Percentiles rank a stretch among this genome's conserved stretches.
Evolutionary conservation across 2,329 filamentous ascomycete species (phyloP).

Genomic region (Claviceps africana): DNA sequence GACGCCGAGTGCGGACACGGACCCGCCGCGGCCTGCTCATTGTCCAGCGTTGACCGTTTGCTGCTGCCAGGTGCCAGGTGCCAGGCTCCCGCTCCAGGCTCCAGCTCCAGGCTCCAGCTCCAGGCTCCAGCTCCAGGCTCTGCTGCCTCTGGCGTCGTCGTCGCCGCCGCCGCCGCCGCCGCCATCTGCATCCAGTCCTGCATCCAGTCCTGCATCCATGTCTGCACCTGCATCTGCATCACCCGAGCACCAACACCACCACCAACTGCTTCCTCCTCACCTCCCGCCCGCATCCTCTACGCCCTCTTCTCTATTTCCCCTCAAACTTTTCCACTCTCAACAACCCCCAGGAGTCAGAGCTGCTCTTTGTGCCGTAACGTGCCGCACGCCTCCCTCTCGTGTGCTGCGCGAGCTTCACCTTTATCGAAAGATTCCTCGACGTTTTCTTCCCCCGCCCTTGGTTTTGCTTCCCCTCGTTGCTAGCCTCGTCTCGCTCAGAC

Average conservation of each 20-base stretch:
- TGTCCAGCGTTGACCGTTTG: not conserved
- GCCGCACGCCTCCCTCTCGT: slow-evolving; percentile 12
- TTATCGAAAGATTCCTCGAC: slow-evolving; percentile 9
- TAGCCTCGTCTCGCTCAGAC: slow-evolving; percentile 17
- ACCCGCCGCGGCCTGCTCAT: not conserved
- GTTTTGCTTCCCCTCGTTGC: slow-evolving; percentile 18
- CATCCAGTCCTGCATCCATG: too few relatives aligned
- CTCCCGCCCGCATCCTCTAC: slow-evolving; percentile 5
- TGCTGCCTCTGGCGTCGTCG: too few relatives aligned
- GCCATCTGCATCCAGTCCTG: not conserved
- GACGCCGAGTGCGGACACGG: not conserved
- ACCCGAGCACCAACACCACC: not conserved
- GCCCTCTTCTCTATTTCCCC: not conserved
- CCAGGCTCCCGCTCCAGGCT: too few relatives aligned
- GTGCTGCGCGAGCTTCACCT: slow-evolving; percentile 13
- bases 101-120: not conserved
- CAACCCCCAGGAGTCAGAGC: not conserved
- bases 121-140: too few relatives aligned
- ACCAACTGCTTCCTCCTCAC: slow-evolving; percentile 2
- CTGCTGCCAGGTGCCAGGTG: not conserved
- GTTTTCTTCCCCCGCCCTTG: slow-evolving; percentile 14
- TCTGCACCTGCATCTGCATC: not conserved
- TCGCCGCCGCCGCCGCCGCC: too few relatives aligned
- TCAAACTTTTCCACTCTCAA: not conserved
- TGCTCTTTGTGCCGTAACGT: slow-evolving; percentile 8